These are phyloP conservation scores for Schwanniomyces sp. DNA, from an alignment of 805 yeast species.

Conservation along the genomic window DNA sequence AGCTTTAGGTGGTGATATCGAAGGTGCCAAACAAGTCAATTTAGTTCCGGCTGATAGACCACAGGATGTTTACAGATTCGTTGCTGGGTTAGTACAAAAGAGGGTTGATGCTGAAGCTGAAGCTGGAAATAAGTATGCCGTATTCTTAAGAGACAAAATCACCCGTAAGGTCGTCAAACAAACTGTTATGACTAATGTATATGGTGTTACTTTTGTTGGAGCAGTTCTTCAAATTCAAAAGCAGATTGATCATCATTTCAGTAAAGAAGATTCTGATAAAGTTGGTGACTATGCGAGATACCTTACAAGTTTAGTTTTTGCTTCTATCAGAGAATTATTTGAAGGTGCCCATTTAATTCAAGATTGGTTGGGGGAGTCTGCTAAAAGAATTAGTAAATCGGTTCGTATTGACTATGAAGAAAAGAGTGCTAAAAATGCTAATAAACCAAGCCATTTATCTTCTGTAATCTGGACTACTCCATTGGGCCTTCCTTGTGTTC, in stretches of 20 bases:
- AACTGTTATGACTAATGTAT: slow-evolving; percentile 97
- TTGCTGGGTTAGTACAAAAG: slow-evolving; percentile 60
- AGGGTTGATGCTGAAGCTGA: slow-evolving; percentile 55
- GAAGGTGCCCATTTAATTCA: slow-evolving; percentile 93
- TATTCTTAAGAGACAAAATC: slow-evolving; percentile 58
- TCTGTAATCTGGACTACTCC: slow-evolving; percentile 99
- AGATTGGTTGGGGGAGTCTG: slow-evolving; percentile 92
- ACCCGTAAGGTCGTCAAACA: slow-evolving; percentile 91
- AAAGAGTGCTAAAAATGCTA: slow-evolving; percentile 30
- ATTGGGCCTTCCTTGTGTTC: slow-evolving; percentile 91
- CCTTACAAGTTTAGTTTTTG: slow-evolving; percentile 75
- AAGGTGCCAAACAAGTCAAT: slow-evolving; percentile 81
- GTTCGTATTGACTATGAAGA: slow-evolving; percentile 65
- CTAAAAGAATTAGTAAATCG: slow-evolving; percentile 75
- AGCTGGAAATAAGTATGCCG: slow-evolving; percentile 54
- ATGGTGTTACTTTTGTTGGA: slow-evolving; percentile 94
- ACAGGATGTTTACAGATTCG: slow-evolving; percentile 73
- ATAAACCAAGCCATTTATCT: slow-evolving; percentile 67
- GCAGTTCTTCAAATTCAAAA: slow-evolving; percentile 86
- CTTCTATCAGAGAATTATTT: slow-evolving; percentile 80
- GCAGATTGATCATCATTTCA: slow-evolving; percentile 64
- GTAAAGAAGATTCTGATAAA: slow-evolving; percentile 35
- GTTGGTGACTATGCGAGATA: slow-evolving; percentile 48
- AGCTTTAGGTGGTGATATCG: slow-evolving; percentile 81
- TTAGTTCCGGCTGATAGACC: slow-evolving; percentile 70